Base-by-base conservation (phyloP, 1,139 yeast species). In the Wickerhamomyces sp. region DNA sequence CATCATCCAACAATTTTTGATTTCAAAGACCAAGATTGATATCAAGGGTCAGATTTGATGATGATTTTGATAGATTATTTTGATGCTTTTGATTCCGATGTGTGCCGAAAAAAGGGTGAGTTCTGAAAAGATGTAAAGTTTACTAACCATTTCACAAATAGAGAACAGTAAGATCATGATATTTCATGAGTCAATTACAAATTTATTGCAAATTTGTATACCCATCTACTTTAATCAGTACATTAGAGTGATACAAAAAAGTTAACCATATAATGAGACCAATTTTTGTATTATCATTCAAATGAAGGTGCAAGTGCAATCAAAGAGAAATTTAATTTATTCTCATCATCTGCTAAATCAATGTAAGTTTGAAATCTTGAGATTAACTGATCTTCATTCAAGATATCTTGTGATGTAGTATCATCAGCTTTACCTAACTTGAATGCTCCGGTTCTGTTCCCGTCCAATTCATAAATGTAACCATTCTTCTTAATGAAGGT, bases 391-490 rank as follows among this genome's bases (percentile, higher is more conserved):
- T 71, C 66, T 40, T 81, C 82, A 27, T 74, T 71, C 33, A 89
- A 59, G 36, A 90, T 72, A 56, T 84, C 84, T 3, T 60, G 54
- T 7, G 50, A 54, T 1, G 52, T 61, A 7, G 52, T 56, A 6
- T 52, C 60, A 0, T 47, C 51, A 4, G 74, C 59, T 13, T 55
- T 56, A 0, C 94, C 91, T 46, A 86, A 68, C 50, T 77, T 81
- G 40, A 83, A 70, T 0, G 96, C 91, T 0, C 96, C 95, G 38
- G 67, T 68, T 54, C 96, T 74, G 54, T 98, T 73, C 0, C 99
- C 99, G 61, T 93, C 99, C 42, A 93, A 72, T 63, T 93, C 98
- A 56, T 79, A 86, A 31, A 91, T 62, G 50, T 76, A 78, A n/a
- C 77, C 75, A 53, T 77, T 75, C 26, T 66, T 66, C 56, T 76